Conservation (phyloP, 108 stramenopile species). For the Mediolabrus comicus region DNA sequence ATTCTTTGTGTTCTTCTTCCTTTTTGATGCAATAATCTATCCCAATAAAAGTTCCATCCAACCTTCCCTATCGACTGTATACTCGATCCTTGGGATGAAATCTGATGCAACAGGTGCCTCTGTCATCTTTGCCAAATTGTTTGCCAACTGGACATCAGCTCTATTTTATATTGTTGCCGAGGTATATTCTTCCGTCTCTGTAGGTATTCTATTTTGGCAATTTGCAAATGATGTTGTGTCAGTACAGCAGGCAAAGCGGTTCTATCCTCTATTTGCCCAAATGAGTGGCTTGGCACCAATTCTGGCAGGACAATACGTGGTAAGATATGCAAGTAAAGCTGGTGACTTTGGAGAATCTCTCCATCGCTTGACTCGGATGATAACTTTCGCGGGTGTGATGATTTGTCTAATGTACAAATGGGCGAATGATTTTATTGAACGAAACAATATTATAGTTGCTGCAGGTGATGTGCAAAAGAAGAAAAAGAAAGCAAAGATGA, state of each 20-base stretch:
- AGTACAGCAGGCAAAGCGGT: constrained; percentile 89
- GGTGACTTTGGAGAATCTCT: constrained; percentile 72
- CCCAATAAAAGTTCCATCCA: constrained; percentile 81
- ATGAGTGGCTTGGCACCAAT: constrained; percentile 92
- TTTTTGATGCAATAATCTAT: constrained; percentile 87
- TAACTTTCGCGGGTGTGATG: constrained; percentile 76
- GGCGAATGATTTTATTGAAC: constrained; percentile 60
- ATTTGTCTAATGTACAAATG: constrained; percentile 83
- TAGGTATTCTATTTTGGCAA: constrained; percentile 98
- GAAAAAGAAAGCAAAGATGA: constrained; percentile 83
- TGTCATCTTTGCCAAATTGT: constrained; percentile 77
- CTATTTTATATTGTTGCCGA: constrained; percentile 93
- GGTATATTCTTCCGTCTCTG: constrained; percentile 91
- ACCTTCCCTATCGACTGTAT: constrained; percentile 68
- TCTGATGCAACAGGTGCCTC: constrained; percentile 54
- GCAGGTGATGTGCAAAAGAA: constrained; percentile 42
- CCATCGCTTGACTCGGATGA: constrained; percentile 72
- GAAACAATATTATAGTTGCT: constrained; percentile 9
- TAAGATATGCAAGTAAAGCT: constrained; percentile 77
- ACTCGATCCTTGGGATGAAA: constrained; percentile 42
- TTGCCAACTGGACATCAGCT: constrained; percentile 92
- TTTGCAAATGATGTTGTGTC: constrained; percentile 95
- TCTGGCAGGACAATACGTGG: constrained; percentile 87
- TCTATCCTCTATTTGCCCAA: constrained; percentile 96
- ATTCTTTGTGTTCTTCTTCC: constrained; percentile 90